Evolutionary conservation across 225 moss, liverwort and hornwort species (phyloP).

Genomic region (Pseudoscleropodium purum): DNA sequence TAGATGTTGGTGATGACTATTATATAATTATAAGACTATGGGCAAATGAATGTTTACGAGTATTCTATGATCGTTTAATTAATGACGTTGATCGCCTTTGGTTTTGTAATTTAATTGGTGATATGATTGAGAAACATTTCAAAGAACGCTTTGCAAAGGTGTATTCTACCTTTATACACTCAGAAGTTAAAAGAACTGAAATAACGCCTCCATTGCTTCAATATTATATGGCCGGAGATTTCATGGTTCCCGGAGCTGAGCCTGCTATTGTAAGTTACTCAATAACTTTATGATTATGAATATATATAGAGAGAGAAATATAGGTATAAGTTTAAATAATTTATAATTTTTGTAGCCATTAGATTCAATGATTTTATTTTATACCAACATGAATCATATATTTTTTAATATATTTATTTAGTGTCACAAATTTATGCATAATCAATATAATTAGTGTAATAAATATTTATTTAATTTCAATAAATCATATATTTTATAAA

Average conservation of each 20-base stretch:
- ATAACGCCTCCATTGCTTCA: conserved; percentile 59
- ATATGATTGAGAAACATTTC: conserved; percentile 76
- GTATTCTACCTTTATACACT: conserved; percentile 63
- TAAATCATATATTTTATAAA: too few relatives aligned
- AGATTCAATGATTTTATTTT: background rate
- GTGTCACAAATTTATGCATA: background rate
- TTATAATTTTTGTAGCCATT: background rate
- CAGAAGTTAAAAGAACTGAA: conserved; percentile 68
- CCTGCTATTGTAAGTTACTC: conserved; percentile 29
- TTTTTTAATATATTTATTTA: background rate
- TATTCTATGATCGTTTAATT: conserved; percentile 83
- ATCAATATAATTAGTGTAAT: background rate
- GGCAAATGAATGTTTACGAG: conserved; percentile 82
- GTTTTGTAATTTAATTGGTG: conserved; percentile 76
- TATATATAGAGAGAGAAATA: too few relatives aligned
- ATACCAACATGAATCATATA: too few relatives aligned
- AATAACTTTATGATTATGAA: too few relatives aligned
- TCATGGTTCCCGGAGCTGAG: conserved; percentile 79
- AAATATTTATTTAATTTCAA: background rate
- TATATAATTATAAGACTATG: conserved; percentile 71
- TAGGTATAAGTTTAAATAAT: background rate
- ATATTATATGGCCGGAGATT: conserved; percentile 79
- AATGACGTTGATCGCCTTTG: conserved; percentile 65
- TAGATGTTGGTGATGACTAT: conserved; percentile 63
- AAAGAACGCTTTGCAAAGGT: conserved; percentile 78